These are phyloP conservation scores for Yarrowia sp. DNA, from an alignment of 805 yeast genomes.

Conservation along the genomic window DNA sequence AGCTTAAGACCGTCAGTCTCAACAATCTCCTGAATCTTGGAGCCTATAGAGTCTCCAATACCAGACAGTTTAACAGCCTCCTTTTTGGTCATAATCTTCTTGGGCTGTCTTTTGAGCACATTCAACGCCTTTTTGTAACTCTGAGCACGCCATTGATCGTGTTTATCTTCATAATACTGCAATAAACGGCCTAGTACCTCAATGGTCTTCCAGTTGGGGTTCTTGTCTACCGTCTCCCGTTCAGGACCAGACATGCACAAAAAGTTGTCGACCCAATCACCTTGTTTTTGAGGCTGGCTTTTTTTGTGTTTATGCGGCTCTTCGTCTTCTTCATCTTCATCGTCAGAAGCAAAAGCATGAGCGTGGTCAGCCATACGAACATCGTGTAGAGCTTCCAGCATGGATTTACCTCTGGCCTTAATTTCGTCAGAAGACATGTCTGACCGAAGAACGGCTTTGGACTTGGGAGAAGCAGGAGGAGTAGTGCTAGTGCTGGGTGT, in stretches of 20 bases:
- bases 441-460: not conserved
- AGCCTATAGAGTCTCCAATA: conserved; percentile 45
- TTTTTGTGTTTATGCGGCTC: not conserved
- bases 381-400: conserved; percentile 21
- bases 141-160: conserved; percentile 43
- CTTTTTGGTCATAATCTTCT: conserved; percentile 39
- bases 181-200: conserved; percentile 39
- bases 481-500: not conserved
- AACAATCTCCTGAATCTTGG: conserved; percentile 49
- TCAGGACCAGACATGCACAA: conserved; percentile 18
- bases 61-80: conserved; percentile 46
- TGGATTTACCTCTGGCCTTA: not conserved
- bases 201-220: conserved; percentile 40
- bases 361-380: conserved; percentile 10
- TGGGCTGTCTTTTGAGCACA: conserved; percentile 36
- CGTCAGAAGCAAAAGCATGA: conserved; percentile 1
- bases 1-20: conserved; percentile 40
- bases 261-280: conserved; percentile 21
- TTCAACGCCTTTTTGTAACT: conserved; percentile 49
- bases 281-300: conserved; percentile 7
- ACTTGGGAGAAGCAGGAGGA: conserved; percentile 20
- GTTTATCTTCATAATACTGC: conserved; percentile 38
- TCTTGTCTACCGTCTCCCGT: conserved; percentile 4
- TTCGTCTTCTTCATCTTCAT: not conserved
- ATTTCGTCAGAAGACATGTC: not conserved